Evolutionary conservation across 768 basidiomycete genomes (phyloP), one percentile per base, ranked within the genome.

Genomic region (Dacryopinax spathularia): DNA sequence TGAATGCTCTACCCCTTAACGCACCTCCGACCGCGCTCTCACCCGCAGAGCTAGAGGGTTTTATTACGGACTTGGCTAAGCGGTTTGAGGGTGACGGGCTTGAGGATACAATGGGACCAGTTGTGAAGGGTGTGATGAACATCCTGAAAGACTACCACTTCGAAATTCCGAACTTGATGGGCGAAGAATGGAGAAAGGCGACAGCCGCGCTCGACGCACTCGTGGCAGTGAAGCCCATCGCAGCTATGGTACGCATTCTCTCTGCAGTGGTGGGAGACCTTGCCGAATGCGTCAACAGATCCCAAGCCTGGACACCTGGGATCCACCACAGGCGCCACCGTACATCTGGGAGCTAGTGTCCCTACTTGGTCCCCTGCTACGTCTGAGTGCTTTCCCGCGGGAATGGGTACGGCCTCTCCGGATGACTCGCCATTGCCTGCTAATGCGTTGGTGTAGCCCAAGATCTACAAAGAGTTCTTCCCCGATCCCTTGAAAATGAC

Each of bases 1-100:
- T 85, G 87, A 6, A 74, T 91, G 20, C 84, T 85, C 43, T 76
- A 86, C 1, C 77, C 88, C 29, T 84, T 84, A 25, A 39, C 16
- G 79, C 85, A 1, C 87, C 89, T 1, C 78, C 31, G 75, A 78
- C 9, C 75, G 48, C 81, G 0, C 81, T 97, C 16, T 73, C 78
- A 1, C 78, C 87, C 27, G 77, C 81, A 29, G 88, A 95, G 63
- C 78, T 94, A 5, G 83, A 87, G 20, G 81, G 80, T 6, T 90
- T 98, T 73, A 78, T 99, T 35, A 81, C 86, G 69, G 96, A 98
- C 68, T 77, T 99, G 31, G 82, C 86, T 0, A 77, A 79, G 29
- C 85, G 91, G 12, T 95, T 94, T 66, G 85, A 89, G 64, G 86
- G 88, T 60, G 81, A 84, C 66, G 91, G 90, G 67, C 77, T 97